A percentile compares a stretch with the other conserved stretches of the same genome.
Conservation (phyloP, 2,329 filamentous ascomycete species). For the Xylaria sp. region DNA sequence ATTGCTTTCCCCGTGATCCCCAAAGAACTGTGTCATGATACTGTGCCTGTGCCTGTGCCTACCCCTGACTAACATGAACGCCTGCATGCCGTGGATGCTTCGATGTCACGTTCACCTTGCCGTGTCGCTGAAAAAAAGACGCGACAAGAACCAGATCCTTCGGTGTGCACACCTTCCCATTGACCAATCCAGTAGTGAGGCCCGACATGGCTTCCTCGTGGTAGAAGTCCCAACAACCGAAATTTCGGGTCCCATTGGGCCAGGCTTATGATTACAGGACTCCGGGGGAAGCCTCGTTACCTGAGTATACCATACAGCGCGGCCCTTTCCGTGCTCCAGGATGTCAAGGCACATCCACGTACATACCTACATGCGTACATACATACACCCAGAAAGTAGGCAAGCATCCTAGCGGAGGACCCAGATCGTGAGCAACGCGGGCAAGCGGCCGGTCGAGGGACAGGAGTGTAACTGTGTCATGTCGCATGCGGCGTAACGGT, state of each 20-base stretch:
- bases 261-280: conserved; percentile 17
- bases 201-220: conserved; percentile 1
- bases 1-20: background rate
- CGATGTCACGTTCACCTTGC: conserved; percentile 6
- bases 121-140: conserved; percentile 11
- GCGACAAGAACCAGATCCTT: conserved; percentile 14
- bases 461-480: background rate
- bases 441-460: background rate
- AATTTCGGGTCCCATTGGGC: conserved; percentile 9
- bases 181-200: background rate
- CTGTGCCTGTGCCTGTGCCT: background rate
- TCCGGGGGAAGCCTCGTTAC: conserved; percentile 6
- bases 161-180: conserved; percentile 1
- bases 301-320: conserved; percentile 3
- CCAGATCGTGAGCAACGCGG: background rate
- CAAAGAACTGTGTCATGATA: background rate
- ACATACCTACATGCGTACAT: no score
- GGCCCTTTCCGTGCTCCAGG: background rate
- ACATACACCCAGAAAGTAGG: no score
- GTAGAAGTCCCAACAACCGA: conserved; percentile 7
- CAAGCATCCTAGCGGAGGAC: background rate
- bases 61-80: background rate
- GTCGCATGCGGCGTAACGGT: background rate
- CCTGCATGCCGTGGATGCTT: conserved; percentile 2
- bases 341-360: background rate